Conservation (phyloP, 1,284 basidiomycete genomes). For the Thelephora terrestris region DNA sequence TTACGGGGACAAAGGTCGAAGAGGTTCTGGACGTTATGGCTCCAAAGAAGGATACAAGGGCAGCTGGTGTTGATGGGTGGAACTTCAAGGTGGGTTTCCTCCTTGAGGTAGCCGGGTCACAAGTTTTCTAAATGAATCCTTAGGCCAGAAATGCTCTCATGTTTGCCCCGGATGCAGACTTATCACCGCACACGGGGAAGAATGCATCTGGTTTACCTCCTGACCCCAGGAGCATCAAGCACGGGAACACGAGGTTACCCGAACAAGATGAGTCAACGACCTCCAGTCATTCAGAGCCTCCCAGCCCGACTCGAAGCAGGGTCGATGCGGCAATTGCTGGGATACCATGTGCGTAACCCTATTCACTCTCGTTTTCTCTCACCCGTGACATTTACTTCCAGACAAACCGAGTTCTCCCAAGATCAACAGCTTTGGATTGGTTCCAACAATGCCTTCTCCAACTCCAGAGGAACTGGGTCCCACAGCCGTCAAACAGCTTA, state of each 20-base stretch:
- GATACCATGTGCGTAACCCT: constrained; percentile 47
- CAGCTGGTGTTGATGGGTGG: constrained; percentile 73
- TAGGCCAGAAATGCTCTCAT: constrained; percentile 86
- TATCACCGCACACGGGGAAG: constrained; percentile 51
- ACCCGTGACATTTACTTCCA: constrained; percentile 19
- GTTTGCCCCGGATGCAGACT: constrained; percentile 86
- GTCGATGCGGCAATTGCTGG: constrained; percentile 86
- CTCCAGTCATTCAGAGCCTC: constrained; percentile 48
- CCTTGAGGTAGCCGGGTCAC: not conserved
- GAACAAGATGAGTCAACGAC: constrained; percentile 47
- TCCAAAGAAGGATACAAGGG: constrained; percentile 58
- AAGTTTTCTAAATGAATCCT: constrained; percentile 3
- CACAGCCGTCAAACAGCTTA: constrained; percentile 71
- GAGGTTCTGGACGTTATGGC: constrained; percentile 59
- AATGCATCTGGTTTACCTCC: constrained; percentile 37
- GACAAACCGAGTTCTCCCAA: constrained; percentile 51
- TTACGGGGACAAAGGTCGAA: constrained; percentile 18
- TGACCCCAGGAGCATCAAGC: constrained; percentile 48
- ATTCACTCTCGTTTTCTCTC: not conserved
- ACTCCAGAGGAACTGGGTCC: constrained; percentile 72
- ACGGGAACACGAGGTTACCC: constrained; percentile 70
- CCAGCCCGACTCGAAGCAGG: constrained; percentile 80
- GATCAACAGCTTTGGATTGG: constrained; percentile 53
- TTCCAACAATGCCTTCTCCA: constrained; percentile 81
- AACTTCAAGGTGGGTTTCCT: constrained; percentile 66